phyloP scores from a whole-genome alignment of 352 stramenopile species.

The Phytophthora pseudosyringae region DNA sequence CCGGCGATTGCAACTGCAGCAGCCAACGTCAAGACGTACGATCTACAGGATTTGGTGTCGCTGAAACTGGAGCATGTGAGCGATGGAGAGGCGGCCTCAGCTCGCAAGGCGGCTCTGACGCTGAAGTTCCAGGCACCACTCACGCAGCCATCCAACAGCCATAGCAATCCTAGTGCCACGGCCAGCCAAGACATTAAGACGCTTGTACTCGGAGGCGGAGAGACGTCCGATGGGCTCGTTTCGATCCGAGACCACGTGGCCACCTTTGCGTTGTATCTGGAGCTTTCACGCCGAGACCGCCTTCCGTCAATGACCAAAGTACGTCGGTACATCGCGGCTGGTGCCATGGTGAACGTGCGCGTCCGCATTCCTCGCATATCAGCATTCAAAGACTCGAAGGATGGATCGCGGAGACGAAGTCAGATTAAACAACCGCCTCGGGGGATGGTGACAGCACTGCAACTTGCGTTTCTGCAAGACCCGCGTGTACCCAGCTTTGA shows the following conservation, averaged over 20 bases:
- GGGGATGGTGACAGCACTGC: conserved; percentile 50
- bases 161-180: conserved; percentile 17
- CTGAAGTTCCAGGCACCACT: conserved; percentile 56
- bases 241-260: conserved; percentile 55
- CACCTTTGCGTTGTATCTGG: conserved; percentile 57
- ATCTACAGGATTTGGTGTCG: conserved; percentile 52
- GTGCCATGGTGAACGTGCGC: conserved; percentile 60
- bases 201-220: conserved; percentile 54
- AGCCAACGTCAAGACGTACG: conserved; percentile 42
- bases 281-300: conserved; percentile 51
- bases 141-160: conserved; percentile 29
- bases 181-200: conserved; percentile 55
- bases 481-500: conserved; percentile 40
- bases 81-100: conserved; percentile 44
- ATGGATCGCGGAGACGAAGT: conserved; percentile 18
- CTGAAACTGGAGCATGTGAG: conserved; percentile 60
- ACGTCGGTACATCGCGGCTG: conserved; percentile 51
- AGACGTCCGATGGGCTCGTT: conserved; percentile 38
- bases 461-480: conserved; percentile 55
- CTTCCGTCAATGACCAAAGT: conserved; percentile 45
- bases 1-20: not conserved
- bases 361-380: conserved; percentile 40
- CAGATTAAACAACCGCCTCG: conserved; percentile 22
- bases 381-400: conserved; percentile 20
- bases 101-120: conserved; percentile 50